Evolutionary conservation across 176 grass and related monocot genomes (phyloP).

Genomic region (Triticum dicoccoides): DNA sequence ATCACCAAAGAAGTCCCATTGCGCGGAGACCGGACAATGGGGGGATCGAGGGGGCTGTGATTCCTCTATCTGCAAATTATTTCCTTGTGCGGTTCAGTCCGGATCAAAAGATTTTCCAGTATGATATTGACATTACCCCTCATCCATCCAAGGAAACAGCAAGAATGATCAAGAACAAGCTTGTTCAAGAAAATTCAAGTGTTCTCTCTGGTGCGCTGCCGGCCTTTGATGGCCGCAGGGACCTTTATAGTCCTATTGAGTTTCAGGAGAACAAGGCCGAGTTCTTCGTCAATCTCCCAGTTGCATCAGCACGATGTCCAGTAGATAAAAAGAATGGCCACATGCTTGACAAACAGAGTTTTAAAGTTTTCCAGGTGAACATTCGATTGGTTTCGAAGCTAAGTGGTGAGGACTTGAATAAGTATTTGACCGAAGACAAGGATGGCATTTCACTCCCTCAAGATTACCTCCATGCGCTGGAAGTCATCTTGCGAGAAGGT

Average conservation of each 20-base stretch:
- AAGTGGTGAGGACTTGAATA: slow-evolving; percentile 63
- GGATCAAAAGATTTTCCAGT: slow-evolving; percentile 64
- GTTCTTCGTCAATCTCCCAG: slow-evolving; percentile 61
- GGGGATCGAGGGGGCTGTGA: slow-evolving; percentile 44
- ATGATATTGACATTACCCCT: slow-evolving; percentile 72
- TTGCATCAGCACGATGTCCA: slow-evolving; percentile 16
- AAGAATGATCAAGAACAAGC: slow-evolving; percentile 76
- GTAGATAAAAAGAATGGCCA: slow-evolving; percentile 25
- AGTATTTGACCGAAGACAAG: slow-evolving; percentile 58
- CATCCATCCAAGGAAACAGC: slow-evolving; percentile 80
- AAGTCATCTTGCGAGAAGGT: slow-evolving; percentile 71
- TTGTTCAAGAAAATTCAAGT: slow-evolving; percentile 72
- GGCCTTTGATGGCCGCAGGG: slow-evolving; percentile 85
- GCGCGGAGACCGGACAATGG: slow-evolving; percentile 60
- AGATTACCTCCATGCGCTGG: slow-evolving; percentile 77
- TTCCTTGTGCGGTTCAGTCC: slow-evolving; percentile 73
- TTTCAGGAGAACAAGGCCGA: slow-evolving; percentile 60
- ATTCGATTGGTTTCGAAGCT: slow-evolving; percentile 72
- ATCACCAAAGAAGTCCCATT: slow-evolving; percentile 23
- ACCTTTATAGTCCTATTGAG: slow-evolving; percentile 67
- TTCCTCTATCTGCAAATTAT: slow-evolving; percentile 79
- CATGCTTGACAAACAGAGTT: slow-evolving; percentile 35
- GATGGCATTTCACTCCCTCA: slow-evolving; percentile 58
- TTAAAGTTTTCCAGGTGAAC: slow-evolving; percentile 75
- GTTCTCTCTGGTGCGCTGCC: slow-evolving; percentile 51